Percentiles rank a stretch among this genome's conserved stretches.
Evolutionary conservation across 78 protist species (phyloP).

Genomic region (Dictyostelium brefeldianum): DNA sequence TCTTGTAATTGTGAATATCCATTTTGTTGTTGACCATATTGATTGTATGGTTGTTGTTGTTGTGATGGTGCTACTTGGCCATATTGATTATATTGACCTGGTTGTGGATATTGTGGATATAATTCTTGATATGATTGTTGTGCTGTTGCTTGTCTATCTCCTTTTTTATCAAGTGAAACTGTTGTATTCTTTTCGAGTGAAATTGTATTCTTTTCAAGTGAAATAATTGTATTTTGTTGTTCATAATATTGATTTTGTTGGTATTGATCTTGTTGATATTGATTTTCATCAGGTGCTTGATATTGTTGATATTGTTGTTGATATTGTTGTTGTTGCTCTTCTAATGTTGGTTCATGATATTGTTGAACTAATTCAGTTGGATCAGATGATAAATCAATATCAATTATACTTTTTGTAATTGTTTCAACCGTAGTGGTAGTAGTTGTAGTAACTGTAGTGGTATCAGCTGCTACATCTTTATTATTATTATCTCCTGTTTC

Average conservation of each 20-base stretch:
- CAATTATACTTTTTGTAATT: too few species aligned
- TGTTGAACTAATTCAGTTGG: too few species aligned
- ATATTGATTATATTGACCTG: not conserved
- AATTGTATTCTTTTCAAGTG: too few species aligned
- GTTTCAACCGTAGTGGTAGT: too few species aligned
- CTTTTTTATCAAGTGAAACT: too few species aligned
- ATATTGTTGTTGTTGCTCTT: not conserved
- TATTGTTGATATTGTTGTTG: not conserved
- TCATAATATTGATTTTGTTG: not conserved
- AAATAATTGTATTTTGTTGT: too few species aligned
- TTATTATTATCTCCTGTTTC: too few species aligned
- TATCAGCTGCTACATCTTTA: too few species aligned
- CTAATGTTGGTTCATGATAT: too few species aligned
- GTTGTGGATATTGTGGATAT: not conserved
- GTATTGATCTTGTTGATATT: not conserved
- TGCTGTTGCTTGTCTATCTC: not conserved
- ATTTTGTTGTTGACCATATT: conserved; percentile 1
- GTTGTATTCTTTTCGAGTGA: too few species aligned
- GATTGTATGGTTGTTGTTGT: not conserved
- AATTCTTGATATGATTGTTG: not conserved
- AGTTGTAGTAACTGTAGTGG: too few species aligned
- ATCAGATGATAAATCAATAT: too few species aligned
- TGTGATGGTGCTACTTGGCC: not conserved
- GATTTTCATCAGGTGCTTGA: not conserved
- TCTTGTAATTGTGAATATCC: not conserved